Conservation (phyloP, 768 basidiomycete species). For the Pleurotus ostreatus region DNA sequence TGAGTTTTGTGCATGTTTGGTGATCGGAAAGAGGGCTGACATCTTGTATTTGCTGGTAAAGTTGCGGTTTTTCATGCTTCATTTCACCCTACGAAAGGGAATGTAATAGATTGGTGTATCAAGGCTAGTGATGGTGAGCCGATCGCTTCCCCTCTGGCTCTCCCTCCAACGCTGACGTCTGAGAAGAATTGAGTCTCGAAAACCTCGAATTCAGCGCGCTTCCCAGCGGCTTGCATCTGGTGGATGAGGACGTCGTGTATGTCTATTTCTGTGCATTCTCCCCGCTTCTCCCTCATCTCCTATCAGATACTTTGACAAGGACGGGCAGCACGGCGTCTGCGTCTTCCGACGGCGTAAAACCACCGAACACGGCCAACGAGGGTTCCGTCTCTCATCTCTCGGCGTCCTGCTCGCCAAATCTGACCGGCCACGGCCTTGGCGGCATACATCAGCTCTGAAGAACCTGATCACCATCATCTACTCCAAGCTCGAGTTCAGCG, state of each 20-base stretch:
- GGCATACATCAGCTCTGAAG: conserved; percentile 63
- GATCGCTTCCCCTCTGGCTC: neutral
- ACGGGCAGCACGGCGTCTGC: conserved; percentile 65
- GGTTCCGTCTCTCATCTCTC: conserved; percentile 74
- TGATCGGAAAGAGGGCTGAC: neutral
- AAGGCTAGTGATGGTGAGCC: conserved; percentile 63
- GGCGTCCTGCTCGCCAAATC: conserved; percentile 71
- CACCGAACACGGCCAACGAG: conserved; percentile 68
- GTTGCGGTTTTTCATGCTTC: conserved; percentile 84
- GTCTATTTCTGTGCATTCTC: conserved; percentile 19
- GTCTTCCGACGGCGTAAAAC: conserved; percentile 70
- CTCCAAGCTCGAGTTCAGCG: conserved; percentile 41
- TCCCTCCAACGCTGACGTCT: too few relatives aligned
- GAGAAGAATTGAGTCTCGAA: conserved; percentile 58
- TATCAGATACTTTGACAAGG: conserved; percentile 68
- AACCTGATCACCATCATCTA: conserved; percentile 54
- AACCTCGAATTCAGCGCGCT: conserved; percentile 78
- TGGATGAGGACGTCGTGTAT: conserved; percentile 78
- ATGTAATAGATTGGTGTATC: conserved; percentile 74
- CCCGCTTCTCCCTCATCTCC: neutral
- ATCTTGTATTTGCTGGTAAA: conserved; percentile 19
- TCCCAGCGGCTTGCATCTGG: conserved; percentile 77
- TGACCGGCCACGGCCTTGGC: conserved; percentile 68
- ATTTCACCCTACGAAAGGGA: conserved; percentile 82
- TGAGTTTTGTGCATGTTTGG: conserved; percentile 18